These are phyloP conservation scores for Russula virescens DNA, from an alignment of 768 basidiomycete genomes.

Conservation along the genomic window DNA sequence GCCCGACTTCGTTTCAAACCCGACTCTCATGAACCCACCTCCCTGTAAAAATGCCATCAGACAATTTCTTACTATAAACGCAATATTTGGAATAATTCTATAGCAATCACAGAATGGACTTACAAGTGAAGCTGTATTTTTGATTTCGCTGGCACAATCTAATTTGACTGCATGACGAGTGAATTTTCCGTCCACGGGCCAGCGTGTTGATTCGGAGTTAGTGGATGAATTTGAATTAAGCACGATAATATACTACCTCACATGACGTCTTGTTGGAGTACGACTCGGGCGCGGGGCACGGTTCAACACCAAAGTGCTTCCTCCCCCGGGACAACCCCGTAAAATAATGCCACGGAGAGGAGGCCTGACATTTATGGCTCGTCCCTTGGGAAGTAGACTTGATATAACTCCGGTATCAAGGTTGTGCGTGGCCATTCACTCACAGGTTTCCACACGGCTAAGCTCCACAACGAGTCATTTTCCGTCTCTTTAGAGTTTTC, in stretches of 20 bases:
- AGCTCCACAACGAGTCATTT: slow-evolving; percentile 7
- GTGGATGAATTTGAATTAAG: not conserved
- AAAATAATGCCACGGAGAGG: slow-evolving; percentile 2
- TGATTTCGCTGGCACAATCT: not conserved
- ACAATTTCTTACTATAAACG: not conserved
- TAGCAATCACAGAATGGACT: not conserved
- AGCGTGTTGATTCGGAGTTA: too few relatives aligned
- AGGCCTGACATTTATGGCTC: not conserved
- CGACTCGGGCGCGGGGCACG: not conserved
- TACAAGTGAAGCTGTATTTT: too few relatives aligned
- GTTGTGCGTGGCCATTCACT: not conserved
- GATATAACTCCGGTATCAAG: slow-evolving; percentile 7
- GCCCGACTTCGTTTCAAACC: slow-evolving; percentile 62
- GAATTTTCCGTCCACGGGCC: not conserved
- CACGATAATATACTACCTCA: not conserved
- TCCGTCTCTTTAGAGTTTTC: slow-evolving; percentile 1
- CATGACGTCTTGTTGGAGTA: not conserved
- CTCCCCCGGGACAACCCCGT: not conserved
- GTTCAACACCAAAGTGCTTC: not conserved
- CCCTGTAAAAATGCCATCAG: slow-evolving; percentile 28
- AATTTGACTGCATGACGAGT: not conserved
- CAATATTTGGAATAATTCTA: not conserved
- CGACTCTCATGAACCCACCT: slow-evolving; percentile 53
- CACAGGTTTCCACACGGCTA: not conserved
- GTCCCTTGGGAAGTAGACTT: not conserved